Evolutionary conservation across 2,329 filamentous ascomycete species (phyloP).

Genomic region (Fusarium transvaalense): DNA sequence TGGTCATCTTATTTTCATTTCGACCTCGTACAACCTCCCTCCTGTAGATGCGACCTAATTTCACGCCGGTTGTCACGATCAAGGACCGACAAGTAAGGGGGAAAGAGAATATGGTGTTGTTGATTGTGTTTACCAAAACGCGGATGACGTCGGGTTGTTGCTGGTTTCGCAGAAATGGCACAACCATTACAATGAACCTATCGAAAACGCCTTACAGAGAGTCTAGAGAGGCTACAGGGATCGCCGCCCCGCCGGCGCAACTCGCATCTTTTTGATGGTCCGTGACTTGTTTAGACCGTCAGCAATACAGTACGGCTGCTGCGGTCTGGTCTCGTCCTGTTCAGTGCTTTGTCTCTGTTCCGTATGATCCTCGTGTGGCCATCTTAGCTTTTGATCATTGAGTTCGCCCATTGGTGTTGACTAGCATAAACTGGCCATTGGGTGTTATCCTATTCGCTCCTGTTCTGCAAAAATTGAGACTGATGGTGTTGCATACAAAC

Average conservation of each 20-base stretch:
- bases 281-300: conserved; percentile 32
- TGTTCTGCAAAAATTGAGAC: conserved; percentile 19
- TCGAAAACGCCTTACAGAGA: conserved; percentile 50
- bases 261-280: conserved; percentile 27
- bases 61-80: conserved; percentile 17
- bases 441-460: conserved; percentile 17
- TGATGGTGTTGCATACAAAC: conserved; percentile 18
- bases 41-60: neutral
- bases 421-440: conserved; percentile 7
- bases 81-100: conserved; percentile 24
- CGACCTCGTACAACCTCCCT: conserved; percentile 14
- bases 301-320: conserved; percentile 21
- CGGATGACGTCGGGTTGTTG: conserved; percentile 38
- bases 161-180: conserved; percentile 34
- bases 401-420: conserved; percentile 17
- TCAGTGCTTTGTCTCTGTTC: conserved; percentile 12
- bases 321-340: conserved; percentile 1
- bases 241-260: conserved; percentile 28
- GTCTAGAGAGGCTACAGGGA: conserved; percentile 43
- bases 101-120: conserved; percentile 32
- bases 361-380: conserved; percentile 33
- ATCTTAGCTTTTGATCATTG: conserved; percentile 16
- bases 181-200: conserved; percentile 49
- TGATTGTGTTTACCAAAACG: conserved; percentile 4
- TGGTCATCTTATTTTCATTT: conserved; percentile 6